A percentile compares a stretch with the other conserved stretches of the same genome.
Evolutionary conservation across 306 rosid genomes (phyloP).

Genomic region (Malus fusca): DNA sequence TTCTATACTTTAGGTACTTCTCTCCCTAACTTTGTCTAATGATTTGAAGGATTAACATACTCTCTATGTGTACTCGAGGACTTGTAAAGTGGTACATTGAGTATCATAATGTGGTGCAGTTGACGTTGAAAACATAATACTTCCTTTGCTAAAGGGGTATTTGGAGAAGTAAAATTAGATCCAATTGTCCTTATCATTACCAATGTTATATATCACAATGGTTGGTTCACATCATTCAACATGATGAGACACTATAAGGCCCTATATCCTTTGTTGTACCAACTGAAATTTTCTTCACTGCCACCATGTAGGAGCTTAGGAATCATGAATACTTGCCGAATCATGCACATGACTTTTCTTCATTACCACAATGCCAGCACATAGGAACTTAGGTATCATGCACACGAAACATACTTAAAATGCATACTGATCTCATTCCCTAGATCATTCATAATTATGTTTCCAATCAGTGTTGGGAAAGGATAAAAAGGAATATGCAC

Average conservation of each 20-base stretch:
- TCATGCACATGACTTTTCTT: too few relatives aligned
- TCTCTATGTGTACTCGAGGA: background rate
- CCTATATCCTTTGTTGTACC: background rate
- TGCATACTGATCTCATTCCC: background rate
- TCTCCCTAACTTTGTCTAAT: background rate
- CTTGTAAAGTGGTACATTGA: background rate
- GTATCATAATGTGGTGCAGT: background rate
- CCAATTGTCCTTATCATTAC: background rate
- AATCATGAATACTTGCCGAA: too few relatives aligned
- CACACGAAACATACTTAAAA: background rate
- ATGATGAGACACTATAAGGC: background rate
- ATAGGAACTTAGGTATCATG: background rate
- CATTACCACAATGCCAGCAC: too few relatives aligned
- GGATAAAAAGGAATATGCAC: too few relatives aligned
- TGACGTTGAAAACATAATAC: background rate
- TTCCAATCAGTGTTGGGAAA: too few relatives aligned
- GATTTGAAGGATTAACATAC: background rate
- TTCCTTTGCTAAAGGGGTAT: background rate
- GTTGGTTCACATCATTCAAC: background rate
- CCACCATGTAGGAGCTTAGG: background rate
- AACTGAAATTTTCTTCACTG: background rate
- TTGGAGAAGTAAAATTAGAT: background rate
- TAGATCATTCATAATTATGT: background rate
- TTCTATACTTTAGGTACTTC: conserved; percentile 82
- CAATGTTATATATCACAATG: background rate